Percentiles rank a stretch among this genome's conserved stretches.
Conservation (phyloP, 2,329 filamentous ascomycete species). For the Colletotrichum cereale region DNA sequence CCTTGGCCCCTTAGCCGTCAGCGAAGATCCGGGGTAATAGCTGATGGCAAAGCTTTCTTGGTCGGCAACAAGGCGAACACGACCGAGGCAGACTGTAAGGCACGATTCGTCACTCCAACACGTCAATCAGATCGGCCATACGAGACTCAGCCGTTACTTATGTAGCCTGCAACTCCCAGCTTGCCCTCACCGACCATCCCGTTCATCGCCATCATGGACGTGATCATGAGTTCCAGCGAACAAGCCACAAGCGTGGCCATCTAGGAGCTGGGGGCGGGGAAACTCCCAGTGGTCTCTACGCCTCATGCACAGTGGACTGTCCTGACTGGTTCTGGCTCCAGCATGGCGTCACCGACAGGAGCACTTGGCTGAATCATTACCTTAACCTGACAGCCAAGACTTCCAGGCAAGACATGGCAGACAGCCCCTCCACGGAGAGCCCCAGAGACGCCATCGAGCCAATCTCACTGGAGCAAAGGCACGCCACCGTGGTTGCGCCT, state of each 20-base stretch:
- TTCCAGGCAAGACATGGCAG: neutral
- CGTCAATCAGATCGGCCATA: neutral
- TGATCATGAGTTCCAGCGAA: slow-evolving; percentile 15
- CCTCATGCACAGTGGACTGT: slow-evolving; percentile 26
- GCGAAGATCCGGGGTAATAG: slow-evolving; percentile 37
- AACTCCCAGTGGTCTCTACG: slow-evolving; percentile 17
- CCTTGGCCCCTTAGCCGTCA: slow-evolving; percentile 10
- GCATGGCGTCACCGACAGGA: slow-evolving; percentile 27
- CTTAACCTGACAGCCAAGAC: neutral
- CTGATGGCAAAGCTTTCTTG: slow-evolving; percentile 17
- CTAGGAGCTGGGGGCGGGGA: slow-evolving; percentile 22
- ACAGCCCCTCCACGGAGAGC: neutral
- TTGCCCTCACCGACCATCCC: neutral
- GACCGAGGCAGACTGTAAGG: neutral
- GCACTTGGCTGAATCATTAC: slow-evolving; percentile 32
- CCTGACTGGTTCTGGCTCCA: slow-evolving; percentile 23
- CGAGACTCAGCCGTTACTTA: neutral
- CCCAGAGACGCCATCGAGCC: slow-evolving; percentile 11
- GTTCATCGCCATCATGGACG: neutral
- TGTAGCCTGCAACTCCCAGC: neutral
- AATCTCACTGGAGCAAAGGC: slow-evolving; percentile 9
- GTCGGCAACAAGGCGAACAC: neutral
- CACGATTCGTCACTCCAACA: neutral
- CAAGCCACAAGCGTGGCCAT: slow-evolving; percentile 20
- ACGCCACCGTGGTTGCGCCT: neutral